These are phyloP conservation scores for Candida quercuum DNA, from an alignment of 805 yeast species.

Conservation along the genomic window DNA sequence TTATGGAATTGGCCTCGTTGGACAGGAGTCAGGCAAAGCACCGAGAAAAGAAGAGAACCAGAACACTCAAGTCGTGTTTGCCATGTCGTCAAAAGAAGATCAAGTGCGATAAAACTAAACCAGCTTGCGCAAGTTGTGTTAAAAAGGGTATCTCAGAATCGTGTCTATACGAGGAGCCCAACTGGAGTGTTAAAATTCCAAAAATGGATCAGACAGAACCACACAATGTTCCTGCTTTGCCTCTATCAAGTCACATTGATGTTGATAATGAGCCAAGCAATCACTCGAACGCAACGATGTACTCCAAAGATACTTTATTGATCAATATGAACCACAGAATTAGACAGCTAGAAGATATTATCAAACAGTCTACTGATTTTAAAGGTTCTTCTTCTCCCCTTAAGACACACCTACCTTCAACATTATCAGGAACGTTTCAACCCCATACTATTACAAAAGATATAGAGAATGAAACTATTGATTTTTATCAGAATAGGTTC, in stretches of 20 bases:
- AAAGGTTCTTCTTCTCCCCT: too few species aligned
- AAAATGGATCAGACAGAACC: background rate
- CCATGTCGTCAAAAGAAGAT: conserved; percentile 23
- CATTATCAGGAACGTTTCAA: too few species aligned
- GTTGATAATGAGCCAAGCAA: too few species aligned
- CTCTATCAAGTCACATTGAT: too few species aligned
- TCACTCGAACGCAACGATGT: too few species aligned
- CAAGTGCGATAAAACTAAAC: conserved; percentile 22
- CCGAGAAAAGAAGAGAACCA: conserved; percentile 11
- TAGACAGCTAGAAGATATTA: conserved; percentile 11
- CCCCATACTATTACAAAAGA: too few species aligned
- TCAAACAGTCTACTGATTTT: background rate
- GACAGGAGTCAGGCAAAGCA: background rate
- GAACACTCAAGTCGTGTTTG: conserved; percentile 20
- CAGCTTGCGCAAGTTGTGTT: conserved; percentile 18
- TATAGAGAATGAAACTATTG: conserved; percentile 4
- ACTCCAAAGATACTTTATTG: conserved; percentile 2
- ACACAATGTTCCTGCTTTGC: too few species aligned
- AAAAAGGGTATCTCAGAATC: conserved; percentile 10
- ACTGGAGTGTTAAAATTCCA: conserved; percentile 13
- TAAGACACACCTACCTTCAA: too few species aligned
- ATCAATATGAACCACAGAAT: conserved; percentile 11
- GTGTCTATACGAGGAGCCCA: conserved; percentile 20
- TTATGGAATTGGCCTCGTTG: background rate
- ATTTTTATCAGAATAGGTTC: conserved; percentile 9